Base-by-base conservation (phyloP, 2,329 filamentous ascomycete species). In the Clarireedia homoeocarpa region DNA sequence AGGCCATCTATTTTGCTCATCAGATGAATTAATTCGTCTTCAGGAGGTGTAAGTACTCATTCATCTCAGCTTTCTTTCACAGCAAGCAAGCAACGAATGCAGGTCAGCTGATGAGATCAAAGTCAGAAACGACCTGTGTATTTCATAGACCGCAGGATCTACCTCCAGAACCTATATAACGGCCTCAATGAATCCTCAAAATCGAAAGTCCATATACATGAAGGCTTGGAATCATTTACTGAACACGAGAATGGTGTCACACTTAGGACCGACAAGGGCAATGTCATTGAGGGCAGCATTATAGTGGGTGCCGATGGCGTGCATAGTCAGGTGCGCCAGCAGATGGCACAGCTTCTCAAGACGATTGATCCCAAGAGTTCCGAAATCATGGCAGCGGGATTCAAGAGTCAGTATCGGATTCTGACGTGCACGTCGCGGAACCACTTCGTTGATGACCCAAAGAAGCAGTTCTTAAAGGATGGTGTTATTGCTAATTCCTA, bases 251-350 rank as follows among this genome's bases (percentile, higher is more conserved):
- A 50, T 50, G 48, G 48, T 14, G 48, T 50, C 2, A 50, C 48
- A 6, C 20, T 50, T 5, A 50, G 48, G 14, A 50, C 48, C 4
- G 48, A 50, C 30, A 50, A 50, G 20, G 48, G 48, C 30, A 50
- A 39, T 26, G 48, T 50, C 30, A 50, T 50, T 50, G 48, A 50
- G 34, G 48, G 48, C 20, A 58, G 63, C 51, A 27, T 64, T 14
- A 58, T 65, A 20, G 55, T 65, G 34, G 63, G 63, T 20, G 63
- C 63, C 17, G 65, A 66, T 59, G 65, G 63, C 1, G 58, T 65
- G 30, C 63, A 64, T 54, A 63, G 62, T 27, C 46, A 30, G 14
- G 59, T 58, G 1, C 62, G 74, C 3, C 45, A 59, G 4, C 67
- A 71, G 53, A 69, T 71, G 62, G 48, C 48, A 7, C 34, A 50